Evolutionary conservation across 1,139 yeast genomes (phyloP), one percentile per base, ranked within the genome.

Genomic region (Scheffersomyces segobiensis): DNA sequence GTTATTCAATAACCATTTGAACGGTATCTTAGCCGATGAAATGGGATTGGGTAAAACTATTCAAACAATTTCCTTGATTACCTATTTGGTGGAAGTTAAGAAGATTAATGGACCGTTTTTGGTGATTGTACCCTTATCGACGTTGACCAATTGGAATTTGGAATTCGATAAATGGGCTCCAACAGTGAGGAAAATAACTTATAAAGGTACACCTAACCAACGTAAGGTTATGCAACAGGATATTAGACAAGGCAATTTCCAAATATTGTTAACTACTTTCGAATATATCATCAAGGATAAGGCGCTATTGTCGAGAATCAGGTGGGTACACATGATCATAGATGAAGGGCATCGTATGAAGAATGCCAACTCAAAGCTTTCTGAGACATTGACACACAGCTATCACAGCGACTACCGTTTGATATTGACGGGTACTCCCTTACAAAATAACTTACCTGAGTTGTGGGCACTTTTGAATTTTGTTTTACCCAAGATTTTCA

Each of bases 1-100:
- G 0, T 81, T 95, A 60, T 93, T 84, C 73, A 95, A 95, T 73
- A 95, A 95, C 75, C 95, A 93, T 72, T 81, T 95, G 69, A 93
- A 95, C 72, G 98, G 98, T 79, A 93, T 93, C 62, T 78, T 93
- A 60, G 98, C 98, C 6, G 98, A 91, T 76, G 95, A 93, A 74
- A 91, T 91, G 97, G 97, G 97, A 63, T 79, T 91, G 55, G 97
- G 97, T 72, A 91, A 91, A 67, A 91, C 97, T 6, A 91, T 91
- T 68, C 97, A 91, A 74, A 85, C 96, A 0, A 87, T 91, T 57
- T 89, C 96, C 0, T 77, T 91, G 56, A 79, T 91, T 55, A 86
- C 97, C 0, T 89, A 91, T 65, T 75, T 91, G 58, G 84, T 89
- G 59, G 97, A 91, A 69, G 81, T 78, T 56, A 87, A 91, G 65